Base-by-base conservation (phyloP, 768 basidiomycete genomes). In the Collybiopsis confluens region DNA sequence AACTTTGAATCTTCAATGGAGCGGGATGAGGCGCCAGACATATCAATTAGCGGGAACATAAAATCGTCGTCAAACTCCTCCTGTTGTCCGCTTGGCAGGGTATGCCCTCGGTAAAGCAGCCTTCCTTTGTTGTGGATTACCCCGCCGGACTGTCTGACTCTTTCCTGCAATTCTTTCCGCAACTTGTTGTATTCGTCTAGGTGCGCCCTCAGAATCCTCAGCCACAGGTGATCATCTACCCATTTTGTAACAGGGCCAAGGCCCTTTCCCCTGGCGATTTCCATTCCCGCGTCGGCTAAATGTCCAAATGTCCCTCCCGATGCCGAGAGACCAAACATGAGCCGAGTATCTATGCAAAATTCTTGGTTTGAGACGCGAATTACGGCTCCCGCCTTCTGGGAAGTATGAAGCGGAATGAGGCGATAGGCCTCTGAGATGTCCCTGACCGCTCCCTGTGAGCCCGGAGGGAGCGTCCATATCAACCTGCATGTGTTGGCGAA, bases 51-150 rank as follows among this genome's bases (percentile, higher is more conserved):
- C 9, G 56, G 59, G 49, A 42, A 54, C 2, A 9, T 2, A 10
- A 47, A 52, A 30, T 74, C 68, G 30, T 75, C 68, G 35, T 69
- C 68, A 47, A 66, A 72, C 50, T 75, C 68, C 38, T 69, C 61
- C 0, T 37, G 2, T 0, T 11, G 26, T 0, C 60, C 64, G 44
- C 64, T 54, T 0, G 59, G 56, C 16, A 64, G 30, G 1, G 23
- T 27, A 0, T 45, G 40, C 0, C 71, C 71, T 30, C 49, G 27
- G 47, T 52, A 75, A 15, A 56, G 38, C 3, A 60, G 55, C 0
- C 61, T 13, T 11, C 65, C 61, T 0, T 53, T 41, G 3, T 23
- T 16, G 5, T 57, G 55, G 4, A 24, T 37, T 1, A 30, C 0
- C 2, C 61, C 59, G 0, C 58, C 58, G 0, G 44, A 8, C 1